Base-by-base conservation (phyloP, 2,329 filamentous ascomycete species). In the Ascochyta lentis region DNA sequence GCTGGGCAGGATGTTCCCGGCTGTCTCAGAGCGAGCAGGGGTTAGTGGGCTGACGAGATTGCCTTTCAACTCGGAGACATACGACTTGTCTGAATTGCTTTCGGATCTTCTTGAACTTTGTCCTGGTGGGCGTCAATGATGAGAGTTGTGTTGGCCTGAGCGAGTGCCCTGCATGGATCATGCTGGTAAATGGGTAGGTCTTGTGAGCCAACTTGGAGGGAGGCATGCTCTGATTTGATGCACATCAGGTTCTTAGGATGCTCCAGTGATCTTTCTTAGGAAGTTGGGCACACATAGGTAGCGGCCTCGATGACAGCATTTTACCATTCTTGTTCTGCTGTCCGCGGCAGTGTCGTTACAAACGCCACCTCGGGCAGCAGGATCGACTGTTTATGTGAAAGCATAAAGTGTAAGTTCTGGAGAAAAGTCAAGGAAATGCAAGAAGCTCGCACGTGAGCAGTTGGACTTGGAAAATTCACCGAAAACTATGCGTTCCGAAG, bases 231-330 rank as follows among this genome's bases (percentile, higher is more conserved):
- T 56, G 26, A 31, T 15, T 46, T 27, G 29, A 50, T 15, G 24
- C 34, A 22, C 12, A 39, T 33, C 15, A 13, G 29, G 23, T 35
- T 19, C 26, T 23, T 33, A 37, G n/a, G 33, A 38, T 38, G 19
- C 23, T 43, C 26, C n/a, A 26, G 26, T n/a, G 23, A 23, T 37
- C 24, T 26, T 43, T 27, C n/a, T 23, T 26, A 5, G 27, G 40
- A 40, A n/a, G 22, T 51, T 51, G 43, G 47, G 53, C 48, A 56
- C 37, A n/a, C 19, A 51, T 51, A n/a, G n/a, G n/a, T n/a, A 51
- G 47, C 42, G 31, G 47, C 42, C 47, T 48, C 26, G 26, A 34
- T 8, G 10, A 24, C 12, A 47, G 37, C 53, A 39, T 35, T 35
- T 43, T 26, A 29, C 34, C 7, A 24, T 15, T 31, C 43, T 48